A percentile compares a stretch with the other conserved stretches of the same genome.
These are phyloP conservation scores for Yarrowia sp. DNA, from an alignment of 805 yeast genomes.

Conservation along the genomic window DNA sequence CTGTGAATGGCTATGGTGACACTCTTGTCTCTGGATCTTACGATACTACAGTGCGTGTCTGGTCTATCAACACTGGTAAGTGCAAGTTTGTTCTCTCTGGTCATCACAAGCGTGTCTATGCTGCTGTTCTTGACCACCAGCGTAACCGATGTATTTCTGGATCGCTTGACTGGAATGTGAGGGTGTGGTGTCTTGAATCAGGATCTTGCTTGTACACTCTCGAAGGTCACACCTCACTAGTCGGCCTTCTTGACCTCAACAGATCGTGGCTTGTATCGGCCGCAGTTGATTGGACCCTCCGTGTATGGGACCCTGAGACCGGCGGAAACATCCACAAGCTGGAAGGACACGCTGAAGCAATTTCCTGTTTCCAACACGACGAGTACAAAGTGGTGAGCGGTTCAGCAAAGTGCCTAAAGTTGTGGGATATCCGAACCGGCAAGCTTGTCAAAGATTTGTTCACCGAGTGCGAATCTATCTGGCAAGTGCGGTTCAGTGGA, in stretches of 20 bases:
- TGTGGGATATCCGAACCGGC: slow-evolving; percentile 84
- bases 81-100: slow-evolving; percentile 75
- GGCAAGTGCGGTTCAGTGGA: slow-evolving; percentile 90
- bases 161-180: slow-evolving; percentile 81
- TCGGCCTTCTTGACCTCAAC: slow-evolving; percentile 78
- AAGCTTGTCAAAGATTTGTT: slow-evolving; percentile 66
- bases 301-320: slow-evolving; percentile 88
- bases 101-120: slow-evolving; percentile 82
- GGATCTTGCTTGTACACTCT: slow-evolving; percentile 68
- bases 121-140: slow-evolving; percentile 76
- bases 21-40: slow-evolving; percentile 85
- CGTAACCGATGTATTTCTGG: slow-evolving; percentile 85
- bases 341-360: slow-evolving; percentile 77
- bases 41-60: slow-evolving; percentile 84
- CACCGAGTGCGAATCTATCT: slow-evolving; percentile 75
- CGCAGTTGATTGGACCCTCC: slow-evolving; percentile 88
- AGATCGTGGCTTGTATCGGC: slow-evolving; percentile 81
- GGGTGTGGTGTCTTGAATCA: slow-evolving; percentile 81
- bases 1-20: slow-evolving; percentile 82
- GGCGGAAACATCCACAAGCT: slow-evolving; percentile 64
- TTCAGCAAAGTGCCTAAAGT: slow-evolving; percentile 76
- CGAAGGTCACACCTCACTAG: slow-evolving; percentile 86
- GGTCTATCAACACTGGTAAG: slow-evolving; percentile 76
- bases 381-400: slow-evolving; percentile 84
- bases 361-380: slow-evolving; percentile 90